Evolutionary conservation across 345 rosid genomes (phyloP).

Genomic region (Populus alba): DNA sequence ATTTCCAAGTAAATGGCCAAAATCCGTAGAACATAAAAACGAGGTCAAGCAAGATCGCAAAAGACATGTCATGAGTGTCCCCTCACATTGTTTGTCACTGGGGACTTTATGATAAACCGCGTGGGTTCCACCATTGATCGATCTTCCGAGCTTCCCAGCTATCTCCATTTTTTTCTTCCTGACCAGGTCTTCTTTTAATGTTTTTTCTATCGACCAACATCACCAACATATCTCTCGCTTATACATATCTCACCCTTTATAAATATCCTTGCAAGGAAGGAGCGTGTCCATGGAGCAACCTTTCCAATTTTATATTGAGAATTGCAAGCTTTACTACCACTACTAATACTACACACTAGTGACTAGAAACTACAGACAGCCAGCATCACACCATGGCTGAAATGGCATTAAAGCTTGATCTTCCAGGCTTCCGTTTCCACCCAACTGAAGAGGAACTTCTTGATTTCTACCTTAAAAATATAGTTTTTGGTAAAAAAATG

Average conservation of each 20-base stretch:
- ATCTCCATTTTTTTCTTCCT: not conserved
- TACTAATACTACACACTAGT: not conserved
- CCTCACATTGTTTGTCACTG: not conserved
- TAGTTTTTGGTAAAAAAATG: conserved; percentile 45
- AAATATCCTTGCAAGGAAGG: conserved; percentile 4
- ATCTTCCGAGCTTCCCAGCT: not conserved
- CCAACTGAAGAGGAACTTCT: conserved; percentile 94
- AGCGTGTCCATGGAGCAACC: not conserved
- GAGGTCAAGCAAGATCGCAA: conserved; percentile 2
- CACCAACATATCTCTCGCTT: not conserved
- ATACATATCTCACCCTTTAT: conserved; percentile 1
- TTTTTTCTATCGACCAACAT: not conserved
- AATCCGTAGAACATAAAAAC: conserved; percentile 5
- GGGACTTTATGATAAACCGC: conserved; percentile 35
- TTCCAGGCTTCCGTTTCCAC: conserved; percentile 93
- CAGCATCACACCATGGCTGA: conserved; percentile 21
- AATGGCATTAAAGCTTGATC: conserved; percentile 41
- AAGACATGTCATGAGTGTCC: conserved; percentile 11
- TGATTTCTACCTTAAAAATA: conserved; percentile 75
- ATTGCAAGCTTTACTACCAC: not conserved
- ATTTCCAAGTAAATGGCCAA: conserved; percentile 43
- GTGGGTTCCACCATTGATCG: conserved; percentile 43
- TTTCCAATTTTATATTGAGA: not conserved
- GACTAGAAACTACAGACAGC: not conserved
- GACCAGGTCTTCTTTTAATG: conserved; percentile 26